Percentiles rank a stretch among this genome's conserved stretches.
These are phyloP conservation scores for Aspergillus diversus DNA, from an alignment of 495 filamentous ascomycete species.

Conservation along the genomic window DNA sequence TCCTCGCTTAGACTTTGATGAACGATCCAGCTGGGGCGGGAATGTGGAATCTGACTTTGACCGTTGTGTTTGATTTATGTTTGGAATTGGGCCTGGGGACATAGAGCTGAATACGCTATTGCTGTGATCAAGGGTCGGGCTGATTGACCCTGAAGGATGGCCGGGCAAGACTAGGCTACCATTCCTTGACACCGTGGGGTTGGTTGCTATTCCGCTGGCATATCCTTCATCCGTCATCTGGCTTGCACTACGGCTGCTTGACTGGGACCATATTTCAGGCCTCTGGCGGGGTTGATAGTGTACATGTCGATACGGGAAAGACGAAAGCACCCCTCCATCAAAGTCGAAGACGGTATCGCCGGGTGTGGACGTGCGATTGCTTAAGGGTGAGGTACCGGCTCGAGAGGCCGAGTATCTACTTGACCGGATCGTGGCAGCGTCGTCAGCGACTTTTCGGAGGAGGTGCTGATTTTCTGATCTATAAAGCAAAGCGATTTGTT, in stretches of 20 bases:
- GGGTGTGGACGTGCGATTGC: slow-evolving; percentile 32
- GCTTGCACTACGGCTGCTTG: slow-evolving; percentile 16
- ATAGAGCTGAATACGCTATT: slow-evolving; percentile 29
- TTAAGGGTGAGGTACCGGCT: slow-evolving; percentile 32
- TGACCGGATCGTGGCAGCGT: slow-evolving; percentile 43
- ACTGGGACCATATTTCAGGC: slow-evolving; percentile 14
- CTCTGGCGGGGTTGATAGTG: slow-evolving; percentile 23
- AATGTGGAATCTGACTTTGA: slow-evolving; percentile 34
- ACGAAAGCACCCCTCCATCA: slow-evolving; percentile 33
- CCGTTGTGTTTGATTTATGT: slow-evolving; percentile 19
- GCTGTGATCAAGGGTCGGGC: slow-evolving; percentile 27
- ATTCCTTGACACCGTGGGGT: slow-evolving; percentile 13
- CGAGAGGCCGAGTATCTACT: slow-evolving; percentile 34
- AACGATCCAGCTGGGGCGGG: slow-evolving; percentile 13
- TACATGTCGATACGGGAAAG: slow-evolving; percentile 35
- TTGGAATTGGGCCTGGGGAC: slow-evolving; percentile 13
- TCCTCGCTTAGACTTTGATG: slow-evolving; percentile 27
- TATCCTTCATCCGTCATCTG: slow-evolving; percentile 32
- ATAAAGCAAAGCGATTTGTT: slow-evolving; percentile 41
- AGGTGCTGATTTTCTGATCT: slow-evolving; percentile 40
- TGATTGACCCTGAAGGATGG: slow-evolving; percentile 28
- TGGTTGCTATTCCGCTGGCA: slow-evolving; percentile 22
- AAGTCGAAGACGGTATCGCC: slow-evolving; percentile 41
- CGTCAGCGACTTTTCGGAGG: slow-evolving; percentile 44
- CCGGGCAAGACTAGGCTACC: slow-evolving; percentile 24